Evolutionary conservation across 306 rosid genomes (phyloP).

Genomic region (Quercus alba): DNA sequence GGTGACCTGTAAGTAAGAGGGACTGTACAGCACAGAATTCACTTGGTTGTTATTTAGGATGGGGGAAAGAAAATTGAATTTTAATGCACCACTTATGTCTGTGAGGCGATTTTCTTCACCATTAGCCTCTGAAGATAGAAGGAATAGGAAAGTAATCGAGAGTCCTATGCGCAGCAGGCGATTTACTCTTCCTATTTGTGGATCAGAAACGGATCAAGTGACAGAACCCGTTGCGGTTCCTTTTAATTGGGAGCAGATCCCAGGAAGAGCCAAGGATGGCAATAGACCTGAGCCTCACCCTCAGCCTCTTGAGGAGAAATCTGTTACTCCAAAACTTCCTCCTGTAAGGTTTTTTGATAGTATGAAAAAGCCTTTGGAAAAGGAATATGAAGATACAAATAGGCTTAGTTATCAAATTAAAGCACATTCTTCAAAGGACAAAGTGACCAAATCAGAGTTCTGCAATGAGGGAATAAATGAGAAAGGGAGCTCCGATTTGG

Average conservation of each 20-base stretch:
- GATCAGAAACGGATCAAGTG: slow-evolving; percentile 51
- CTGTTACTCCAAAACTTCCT: slow-evolving; percentile 55
- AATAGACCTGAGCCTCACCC: slow-evolving; percentile 32
- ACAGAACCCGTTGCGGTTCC: slow-evolving; percentile 86
- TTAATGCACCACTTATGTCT: slow-evolving; percentile 81
- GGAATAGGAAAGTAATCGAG: slow-evolving; percentile 39
- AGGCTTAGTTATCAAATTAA: slow-evolving; percentile 17
- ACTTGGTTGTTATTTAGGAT: slow-evolving; percentile 30
- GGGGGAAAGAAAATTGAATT: slow-evolving; percentile 77
- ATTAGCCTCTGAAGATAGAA: slow-evolving; percentile 36
- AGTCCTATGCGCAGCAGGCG: slow-evolving; percentile 27
- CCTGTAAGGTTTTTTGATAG: slow-evolving; percentile 45
- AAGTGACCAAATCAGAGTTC: slow-evolving; percentile 21
- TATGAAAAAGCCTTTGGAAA: slow-evolving; percentile 27
- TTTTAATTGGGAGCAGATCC: slow-evolving; percentile 89
- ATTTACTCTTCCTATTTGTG: slow-evolving; percentile 35
- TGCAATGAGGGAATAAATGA: slow-evolving; percentile 32
- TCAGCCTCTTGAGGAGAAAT: slow-evolving; percentile 27
- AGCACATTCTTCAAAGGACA: slow-evolving; percentile 29
- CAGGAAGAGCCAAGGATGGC: slow-evolving; percentile 67
- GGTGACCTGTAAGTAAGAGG: slow-evolving; percentile 18
- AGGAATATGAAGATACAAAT: slow-evolving; percentile 30
- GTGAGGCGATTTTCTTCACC: slow-evolving; percentile 73
- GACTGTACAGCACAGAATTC: slow-evolving; percentile 5
- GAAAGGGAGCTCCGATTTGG: slow-evolving; percentile 29